These are phyloP conservation scores for Selaginella moellendorffii DNA, from an alignment of 75 land plant species.

Conservation along the genomic window DNA sequence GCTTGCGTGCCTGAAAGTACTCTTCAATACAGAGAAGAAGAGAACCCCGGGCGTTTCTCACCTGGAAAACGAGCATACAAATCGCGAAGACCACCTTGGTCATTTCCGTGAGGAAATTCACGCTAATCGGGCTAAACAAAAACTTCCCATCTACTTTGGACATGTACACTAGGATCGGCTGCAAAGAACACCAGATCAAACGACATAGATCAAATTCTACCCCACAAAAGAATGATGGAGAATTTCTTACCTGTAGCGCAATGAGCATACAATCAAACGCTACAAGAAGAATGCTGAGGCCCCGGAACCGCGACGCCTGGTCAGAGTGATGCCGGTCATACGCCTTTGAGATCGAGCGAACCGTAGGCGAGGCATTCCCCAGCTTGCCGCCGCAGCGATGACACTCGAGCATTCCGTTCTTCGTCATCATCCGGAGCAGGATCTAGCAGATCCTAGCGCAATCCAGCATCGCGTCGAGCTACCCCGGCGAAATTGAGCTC, in stretches of 20 bases:
- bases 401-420: slow-evolving; percentile 74
- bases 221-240: no score
- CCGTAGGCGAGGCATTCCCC: slow-evolving; percentile 26
- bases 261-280: slow-evolving; percentile 85
- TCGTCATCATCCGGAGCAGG: slow-evolving; percentile 15
- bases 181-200: no score
- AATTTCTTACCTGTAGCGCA: no score
- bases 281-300: slow-evolving; percentile 57
- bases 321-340: slow-evolving; percentile 65
- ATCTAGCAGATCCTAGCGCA: no score
- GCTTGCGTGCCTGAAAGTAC: slow-evolving; percentile 61
- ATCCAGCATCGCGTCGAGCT: no score
- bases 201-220: no score
- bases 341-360: slow-evolving; percentile 52
- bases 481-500: no score
- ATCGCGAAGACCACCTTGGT: slow-evolving; percentile 80
- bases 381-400: slow-evolving; percentile 68
- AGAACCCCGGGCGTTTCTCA: slow-evolving; percentile 13
- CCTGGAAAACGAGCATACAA: slow-evolving; percentile 83
- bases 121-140: slow-evolving; percentile 88
- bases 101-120: slow-evolving; percentile 82
- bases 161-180: slow-evolving; percentile 94
- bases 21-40: slow-evolving; percentile 14
- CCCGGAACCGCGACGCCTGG: slow-evolving; percentile 40
- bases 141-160: slow-evolving; percentile 97